Percentiles rank a stretch among this genome's conserved stretches.
Conservation (phyloP, 192 early-diverging fungal species). For the Backusella parvicylindrica region DNA sequence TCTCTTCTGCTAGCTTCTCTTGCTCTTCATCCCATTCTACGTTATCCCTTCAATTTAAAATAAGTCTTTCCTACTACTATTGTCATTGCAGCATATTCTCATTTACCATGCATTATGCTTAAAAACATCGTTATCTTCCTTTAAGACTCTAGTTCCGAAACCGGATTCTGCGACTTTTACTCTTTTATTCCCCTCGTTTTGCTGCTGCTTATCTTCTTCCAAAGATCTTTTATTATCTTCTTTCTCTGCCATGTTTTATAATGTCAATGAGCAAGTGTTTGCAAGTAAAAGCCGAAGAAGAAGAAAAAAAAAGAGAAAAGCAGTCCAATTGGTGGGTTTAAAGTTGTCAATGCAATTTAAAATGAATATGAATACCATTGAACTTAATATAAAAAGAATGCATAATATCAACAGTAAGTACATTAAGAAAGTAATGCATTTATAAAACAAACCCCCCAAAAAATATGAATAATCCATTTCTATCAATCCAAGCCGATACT, state of each 20-base stretch:
- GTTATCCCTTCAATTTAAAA: slow-evolving; percentile 72
- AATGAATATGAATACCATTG: too few species aligned
- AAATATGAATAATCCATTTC: too few species aligned
- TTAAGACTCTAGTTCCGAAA: slow-evolving; percentile 80
- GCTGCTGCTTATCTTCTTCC: slow-evolving; percentile 7
- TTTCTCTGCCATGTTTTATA: not conserved
- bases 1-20: slow-evolving; percentile 68
- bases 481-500: too few species aligned
- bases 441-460: too few species aligned
- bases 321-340: not conserved
- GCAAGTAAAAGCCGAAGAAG: not conserved
- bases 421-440: too few species aligned
- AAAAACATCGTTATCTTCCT: slow-evolving; percentile 74
- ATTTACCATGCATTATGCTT: slow-evolving; percentile 90
- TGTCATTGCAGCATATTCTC: not conserved
- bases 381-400: too few species aligned
- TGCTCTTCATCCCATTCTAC: slow-evolving; percentile 88
- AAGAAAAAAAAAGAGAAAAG: not conserved
- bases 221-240: slow-evolving; percentile 30
- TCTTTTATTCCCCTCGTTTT: not conserved
- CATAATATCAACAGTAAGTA: too few species aligned
- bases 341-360: not conserved
- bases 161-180: not conserved
- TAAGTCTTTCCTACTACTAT: not conserved
- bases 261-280: not conserved